Percentiles rank a stretch among this genome's conserved stretches.
These are phyloP conservation scores for Pichia sp. DNA, from an alignment of 1,139 yeast species.

Conservation along the genomic window DNA sequence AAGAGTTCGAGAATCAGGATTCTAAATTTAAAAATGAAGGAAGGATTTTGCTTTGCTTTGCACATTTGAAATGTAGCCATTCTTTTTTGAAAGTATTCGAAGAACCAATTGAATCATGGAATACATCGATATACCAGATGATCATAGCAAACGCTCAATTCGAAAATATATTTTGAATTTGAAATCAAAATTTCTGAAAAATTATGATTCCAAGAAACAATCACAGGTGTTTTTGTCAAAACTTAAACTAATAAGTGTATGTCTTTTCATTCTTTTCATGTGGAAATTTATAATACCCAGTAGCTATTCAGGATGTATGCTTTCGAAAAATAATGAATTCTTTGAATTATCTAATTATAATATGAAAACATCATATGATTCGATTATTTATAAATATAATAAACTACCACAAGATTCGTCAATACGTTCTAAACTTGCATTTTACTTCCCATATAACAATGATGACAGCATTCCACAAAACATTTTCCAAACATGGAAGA, in stretches of 20 bases:
- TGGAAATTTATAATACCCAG: background rate
- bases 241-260: background rate
- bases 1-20: background rate
- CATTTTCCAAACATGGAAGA: constrained; percentile 98
- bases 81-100: background rate
- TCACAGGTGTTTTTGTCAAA: background rate
- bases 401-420: constrained; percentile 27
- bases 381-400: constrained; percentile 1
- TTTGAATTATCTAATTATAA: background rate
- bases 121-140: constrained; percentile 5
- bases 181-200: background rate
- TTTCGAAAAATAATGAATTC: background rate
- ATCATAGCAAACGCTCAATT: background rate
- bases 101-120: constrained; percentile 4
- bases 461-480: constrained; percentile 36
- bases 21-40: background rate
- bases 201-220: background rate
- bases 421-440: constrained; percentile 53
- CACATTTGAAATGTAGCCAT: too few relatives aligned
- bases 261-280: background rate
- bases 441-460: constrained; percentile 67
- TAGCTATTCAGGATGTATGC: background rate
- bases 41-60: too few relatives aligned
- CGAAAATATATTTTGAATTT: background rate
- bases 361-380: constrained; percentile 8